phyloP scores from a whole-genome alignment of 2,329 filamentous ascomycete genomes.

The Moelleriella libera region DNA sequence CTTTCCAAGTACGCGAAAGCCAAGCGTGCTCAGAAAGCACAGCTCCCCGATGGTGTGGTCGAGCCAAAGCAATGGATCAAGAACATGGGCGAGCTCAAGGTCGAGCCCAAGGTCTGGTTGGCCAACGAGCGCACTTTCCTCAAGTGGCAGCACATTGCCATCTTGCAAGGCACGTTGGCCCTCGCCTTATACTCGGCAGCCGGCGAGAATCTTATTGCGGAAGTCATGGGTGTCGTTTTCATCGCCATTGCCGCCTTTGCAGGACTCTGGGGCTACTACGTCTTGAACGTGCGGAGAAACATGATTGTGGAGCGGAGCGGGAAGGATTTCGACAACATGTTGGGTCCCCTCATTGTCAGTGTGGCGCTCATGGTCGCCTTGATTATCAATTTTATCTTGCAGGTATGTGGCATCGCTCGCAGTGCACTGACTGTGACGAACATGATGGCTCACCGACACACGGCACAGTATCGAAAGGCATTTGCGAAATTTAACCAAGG shows the following conservation, averaged over 20 bases:
- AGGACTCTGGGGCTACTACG: conserved; percentile 73
- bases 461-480: conserved; percentile 16
- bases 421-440: no score
- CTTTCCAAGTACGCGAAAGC: conserved; percentile 60
- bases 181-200: conserved; percentile 83
- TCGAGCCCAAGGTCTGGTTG: conserved; percentile 97
- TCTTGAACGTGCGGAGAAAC: conserved; percentile 59
- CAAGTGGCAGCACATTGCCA: conserved; percentile 93
- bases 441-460: no score
- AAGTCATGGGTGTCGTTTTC: conserved; percentile 70
- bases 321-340: conserved; percentile 81
- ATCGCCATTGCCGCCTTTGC: conserved; percentile 71
- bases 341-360: conserved; percentile 75
- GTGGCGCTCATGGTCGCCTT: conserved; percentile 64
- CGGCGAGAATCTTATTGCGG: conserved; percentile 61
- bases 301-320: conserved; percentile 80
- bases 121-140: conserved; percentile 97
- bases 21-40: conserved; percentile 33
- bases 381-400: conserved; percentile 78
- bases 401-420: conserved; percentile 36
- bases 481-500: conserved; percentile 14
- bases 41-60: conserved; percentile 74
- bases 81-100: conserved; percentile 78
- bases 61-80: conserved; percentile 86
- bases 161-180: conserved; percentile 73